These are phyloP conservation scores for Neonectria sp. DNA, from an alignment of 2,329 filamentous ascomycete species.

Conservation along the genomic window DNA sequence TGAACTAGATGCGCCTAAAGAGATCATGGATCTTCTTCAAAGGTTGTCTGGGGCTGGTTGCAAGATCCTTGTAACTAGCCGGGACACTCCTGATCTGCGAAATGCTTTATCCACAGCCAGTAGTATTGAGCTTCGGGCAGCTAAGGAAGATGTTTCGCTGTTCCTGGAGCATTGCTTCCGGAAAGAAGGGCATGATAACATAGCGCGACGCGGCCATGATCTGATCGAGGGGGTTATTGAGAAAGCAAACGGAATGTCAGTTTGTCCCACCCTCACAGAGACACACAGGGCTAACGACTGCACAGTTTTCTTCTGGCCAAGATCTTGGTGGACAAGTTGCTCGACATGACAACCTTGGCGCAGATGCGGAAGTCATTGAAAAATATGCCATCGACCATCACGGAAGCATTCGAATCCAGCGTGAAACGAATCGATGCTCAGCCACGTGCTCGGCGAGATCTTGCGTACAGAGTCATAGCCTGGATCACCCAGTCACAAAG, in stretches of 20 bases:
- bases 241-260: slow-evolving; percentile 14
- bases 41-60: slow-evolving; percentile 2
- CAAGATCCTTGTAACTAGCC: slow-evolving; percentile 10
- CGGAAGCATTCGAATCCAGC: slow-evolving; percentile 10
- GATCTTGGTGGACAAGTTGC: slow-evolving; percentile 5
- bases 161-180: slow-evolving; percentile 10
- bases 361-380: slow-evolving; percentile 10
- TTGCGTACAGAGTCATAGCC: slow-evolving; percentile 8
- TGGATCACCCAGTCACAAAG: slow-evolving; percentile 12
- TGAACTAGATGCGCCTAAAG: not conserved
- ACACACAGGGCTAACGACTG: not conserved
- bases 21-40: slow-evolving; percentile 4
- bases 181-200: not conserved
- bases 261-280: not conserved
- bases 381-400: slow-evolving; percentile 7
- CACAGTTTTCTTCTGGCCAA: slow-evolving; percentile 4
- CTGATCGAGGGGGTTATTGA: slow-evolving; percentile 2
- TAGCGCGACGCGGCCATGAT: slow-evolving; percentile 1
- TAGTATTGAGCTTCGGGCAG: not conserved
- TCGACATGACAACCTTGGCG: slow-evolving; percentile 12
- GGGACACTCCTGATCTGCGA: slow-evolving; percentile 17
- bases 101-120: slow-evolving; percentile 2
- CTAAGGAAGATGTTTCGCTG: not conserved
- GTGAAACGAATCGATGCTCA: slow-evolving; percentile 9
- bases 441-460: slow-evolving; percentile 1